Evolutionary conservation across 768 basidiomycete species (phyloP), one percentile per base, ranked within the genome.

Genomic region (Leccinum subgranulosum): DNA sequence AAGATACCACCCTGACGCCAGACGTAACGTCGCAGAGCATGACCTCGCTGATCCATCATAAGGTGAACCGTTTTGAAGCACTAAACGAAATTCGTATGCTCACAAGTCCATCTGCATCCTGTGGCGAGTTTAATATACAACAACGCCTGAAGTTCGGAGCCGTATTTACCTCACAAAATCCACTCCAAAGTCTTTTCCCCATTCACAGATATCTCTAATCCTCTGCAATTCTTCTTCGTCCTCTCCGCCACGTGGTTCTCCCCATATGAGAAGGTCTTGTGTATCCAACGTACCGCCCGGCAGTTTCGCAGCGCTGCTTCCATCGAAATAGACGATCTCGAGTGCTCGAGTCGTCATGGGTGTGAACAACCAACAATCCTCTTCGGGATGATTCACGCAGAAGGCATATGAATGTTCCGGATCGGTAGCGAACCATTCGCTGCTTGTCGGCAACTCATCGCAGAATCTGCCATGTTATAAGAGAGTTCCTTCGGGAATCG

Each of bases 81-180:
- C 36, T 14, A 19, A 14, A 46, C 9, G n/a, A 19, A 11, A 39
- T 23, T 25, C n/a, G 19, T 21, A 28, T 23, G 67, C 79, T 62
- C 60, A 80, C 79, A 83, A 80, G 57, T 79, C 74, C 73, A 76
- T 75, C 72, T 80, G 75, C 79, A 80, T 79, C 55, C 76, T 79
- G 29, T 15, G 25, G 28, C 23, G 2, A 57, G 72, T 76, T 50
- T 27, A 45, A 36, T 17, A 15, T 3, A 14, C 7, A 15, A 50
- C 7, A n/a, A 21, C 1, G 23, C 19, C 69, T 58, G 58, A 75
- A 73, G 19, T 70, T n/a, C n/a, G n/a, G 65, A 48, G 34, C 4
- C 15, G 12, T 31, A 39, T 33, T 41, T 34, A 57, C 70, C 73
- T 69, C 45, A 76, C 69, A 46, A 74, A 77, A 50, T 76, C 75